phyloP scores from a whole-genome alignment of 2,329 filamentous ascomycete genomes.

The Boeremia lycopersici region DNA sequence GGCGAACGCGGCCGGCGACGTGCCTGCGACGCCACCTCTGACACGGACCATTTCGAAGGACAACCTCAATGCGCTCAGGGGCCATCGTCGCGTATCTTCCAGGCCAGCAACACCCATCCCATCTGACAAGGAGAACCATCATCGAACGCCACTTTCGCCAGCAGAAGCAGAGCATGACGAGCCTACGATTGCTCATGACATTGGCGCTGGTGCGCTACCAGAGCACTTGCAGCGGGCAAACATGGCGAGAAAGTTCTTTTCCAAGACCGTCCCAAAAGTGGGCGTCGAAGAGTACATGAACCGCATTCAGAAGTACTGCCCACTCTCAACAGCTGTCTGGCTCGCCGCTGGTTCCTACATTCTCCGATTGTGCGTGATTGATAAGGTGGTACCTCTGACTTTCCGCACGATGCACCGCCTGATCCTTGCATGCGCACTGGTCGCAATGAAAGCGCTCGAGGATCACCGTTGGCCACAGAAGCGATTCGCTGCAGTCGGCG shows the following conservation, averaged over 20 bases:
- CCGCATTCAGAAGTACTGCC: constrained; percentile 87
- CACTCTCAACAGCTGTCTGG: constrained; percentile 92
- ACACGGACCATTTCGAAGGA: constrained; percentile 62
- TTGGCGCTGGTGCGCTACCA: constrained; percentile 71
- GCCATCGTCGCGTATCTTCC: constrained; percentile 46
- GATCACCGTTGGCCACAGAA: constrained; percentile 86
- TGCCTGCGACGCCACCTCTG: constrained; percentile 79
- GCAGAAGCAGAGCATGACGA: constrained; percentile 59
- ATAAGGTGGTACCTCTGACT: constrained; percentile 80
- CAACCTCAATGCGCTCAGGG: constrained; percentile 27
- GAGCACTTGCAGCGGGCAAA: constrained; percentile 80
- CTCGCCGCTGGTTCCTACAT: constrained; percentile 89
- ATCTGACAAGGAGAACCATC: constrained; percentile 48
- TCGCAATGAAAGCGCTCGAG: constrained; percentile 95
- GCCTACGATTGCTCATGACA: constrained; percentile 51
- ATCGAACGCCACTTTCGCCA: constrained; percentile 52
- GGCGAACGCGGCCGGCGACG: constrained; percentile 74
- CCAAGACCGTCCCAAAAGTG: constrained; percentile 83
- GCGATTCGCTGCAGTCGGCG: constrained; percentile 84
- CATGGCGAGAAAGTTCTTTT: constrained; percentile 92
- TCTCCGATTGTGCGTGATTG: constrained; percentile 74
- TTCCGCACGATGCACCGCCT: constrained; percentile 84
- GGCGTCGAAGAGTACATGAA: constrained; percentile 82
- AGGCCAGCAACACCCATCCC: constrained; percentile 48
- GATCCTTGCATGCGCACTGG: constrained; percentile 79